Conservation (phyloP, 140 eudicot genomes). For the Anethum foeniculum region DNA sequence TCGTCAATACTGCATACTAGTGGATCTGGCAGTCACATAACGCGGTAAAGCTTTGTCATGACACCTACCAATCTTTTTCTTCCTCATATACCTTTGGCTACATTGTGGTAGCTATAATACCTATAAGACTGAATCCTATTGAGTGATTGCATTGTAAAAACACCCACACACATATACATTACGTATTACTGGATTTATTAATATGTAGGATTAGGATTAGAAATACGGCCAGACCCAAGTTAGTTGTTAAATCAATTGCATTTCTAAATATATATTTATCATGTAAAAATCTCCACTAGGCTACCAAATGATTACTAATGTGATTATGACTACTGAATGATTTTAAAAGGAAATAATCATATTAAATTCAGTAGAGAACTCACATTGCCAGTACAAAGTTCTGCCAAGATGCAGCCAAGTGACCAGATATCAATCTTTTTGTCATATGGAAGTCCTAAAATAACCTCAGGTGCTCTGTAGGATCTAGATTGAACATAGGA, state of each 20-base stretch:
- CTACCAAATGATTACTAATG: background rate
- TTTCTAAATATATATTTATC: background rate
- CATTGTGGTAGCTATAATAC: background rate
- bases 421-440: conserved; percentile 97
- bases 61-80: background rate
- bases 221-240: background rate
- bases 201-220: background rate
- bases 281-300: background rate
- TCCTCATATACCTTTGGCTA: background rate
- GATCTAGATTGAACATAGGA: conserved; percentile 98
- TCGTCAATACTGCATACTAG: background rate
- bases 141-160: background rate
- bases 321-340: background rate
- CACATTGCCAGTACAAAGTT: conserved; percentile 98
- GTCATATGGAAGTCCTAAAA: conserved; percentile 86
- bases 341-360: background rate
- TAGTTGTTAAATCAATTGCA: background rate
- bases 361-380: conserved; percentile 19
- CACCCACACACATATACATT: background rate
- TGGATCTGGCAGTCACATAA: background rate
- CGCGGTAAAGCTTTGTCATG: background rate
- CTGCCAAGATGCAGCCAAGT: conserved; percentile 99
- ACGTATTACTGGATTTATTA: background rate
- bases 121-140: background rate
- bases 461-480: conserved; percentile 97